These are phyloP conservation scores for Ambrosiella cleistominuta DNA, from an alignment of 2,329 filamentous ascomycete species.

Conservation along the genomic window DNA sequence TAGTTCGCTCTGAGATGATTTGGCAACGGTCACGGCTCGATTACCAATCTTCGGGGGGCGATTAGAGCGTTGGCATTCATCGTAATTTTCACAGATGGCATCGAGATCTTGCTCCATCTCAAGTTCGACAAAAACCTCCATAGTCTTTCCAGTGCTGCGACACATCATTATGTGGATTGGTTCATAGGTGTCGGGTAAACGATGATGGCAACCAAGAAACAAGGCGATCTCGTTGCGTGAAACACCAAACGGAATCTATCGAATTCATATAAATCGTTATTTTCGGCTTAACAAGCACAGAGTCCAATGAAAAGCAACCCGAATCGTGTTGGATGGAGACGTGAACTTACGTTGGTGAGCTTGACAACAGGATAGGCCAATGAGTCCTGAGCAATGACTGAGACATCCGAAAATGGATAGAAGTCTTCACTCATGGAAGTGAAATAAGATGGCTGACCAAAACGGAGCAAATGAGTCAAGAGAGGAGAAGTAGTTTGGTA, in stretches of 20 bases:
- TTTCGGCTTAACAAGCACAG: not conserved
- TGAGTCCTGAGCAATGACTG: slow-evolving; percentile 17
- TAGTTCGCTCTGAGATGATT: slow-evolving; percentile 37
- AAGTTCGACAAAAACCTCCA: slow-evolving; percentile 45
- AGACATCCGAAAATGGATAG: slow-evolving; percentile 31
- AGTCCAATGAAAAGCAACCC: not conserved
- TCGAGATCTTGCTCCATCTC: slow-evolving; percentile 33
- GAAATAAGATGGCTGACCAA: slow-evolving; percentile 20
- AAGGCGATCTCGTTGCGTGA: slow-evolving; percentile 37
- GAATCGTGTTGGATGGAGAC: not conserved
- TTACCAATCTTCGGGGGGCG: slow-evolving; percentile 35
- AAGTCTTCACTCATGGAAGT: slow-evolving; percentile 22
- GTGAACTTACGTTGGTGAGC: slow-evolving; percentile 30
- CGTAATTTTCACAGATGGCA: slow-evolving; percentile 31
- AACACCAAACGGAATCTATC: slow-evolving; percentile 38
- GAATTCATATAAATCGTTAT: not conserved
- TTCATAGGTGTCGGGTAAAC: slow-evolving; percentile 36
- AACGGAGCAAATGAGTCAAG: not conserved
- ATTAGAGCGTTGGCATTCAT: slow-evolving; percentile 20
- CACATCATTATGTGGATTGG: slow-evolving; percentile 49
- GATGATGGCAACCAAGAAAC: slow-evolving; percentile 39
- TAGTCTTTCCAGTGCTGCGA: slow-evolving; percentile 42
- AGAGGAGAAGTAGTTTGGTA: not conserved
- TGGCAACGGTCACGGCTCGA: slow-evolving; percentile 37
- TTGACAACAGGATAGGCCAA: slow-evolving; percentile 28